A percentile compares a stretch with the other conserved stretches of the same genome.
Evolutionary conservation across 805 yeast genomes (phyloP).

Genomic region (Komagataella pseudopastoris): DNA sequence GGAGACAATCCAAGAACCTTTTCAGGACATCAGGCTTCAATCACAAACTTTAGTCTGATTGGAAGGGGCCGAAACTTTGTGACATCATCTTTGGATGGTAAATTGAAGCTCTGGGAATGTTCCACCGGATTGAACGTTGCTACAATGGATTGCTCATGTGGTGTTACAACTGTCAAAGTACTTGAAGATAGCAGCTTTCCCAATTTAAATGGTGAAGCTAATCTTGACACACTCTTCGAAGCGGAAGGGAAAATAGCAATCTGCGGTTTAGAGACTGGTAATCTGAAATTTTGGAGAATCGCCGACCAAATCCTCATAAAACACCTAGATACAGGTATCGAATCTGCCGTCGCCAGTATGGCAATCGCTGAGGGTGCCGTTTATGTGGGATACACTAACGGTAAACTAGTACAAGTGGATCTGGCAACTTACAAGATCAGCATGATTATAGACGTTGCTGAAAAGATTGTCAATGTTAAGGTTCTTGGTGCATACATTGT

Average conservation of each 20-base stretch:
- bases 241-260: background rate
- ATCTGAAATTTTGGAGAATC: background rate
- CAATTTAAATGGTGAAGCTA: background rate
- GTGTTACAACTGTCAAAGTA: background rate
- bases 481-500: background rate
- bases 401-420: background rate
- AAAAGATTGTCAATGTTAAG: background rate
- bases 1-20: conserved; percentile 38
- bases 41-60: conserved; percentile 36
- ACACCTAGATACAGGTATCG: background rate
- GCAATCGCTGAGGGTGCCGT: background rate
- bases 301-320: background rate
- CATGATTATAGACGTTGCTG: background rate
- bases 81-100: conserved; percentile 40
- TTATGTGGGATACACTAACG: background rate
- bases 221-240: background rate
- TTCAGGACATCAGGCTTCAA: conserved; percentile 30
- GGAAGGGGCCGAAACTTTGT: conserved; percentile 59
- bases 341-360: background rate
- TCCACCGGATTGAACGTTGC: conserved; percentile 33
- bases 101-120: conserved; percentile 57
- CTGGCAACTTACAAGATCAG: background rate
- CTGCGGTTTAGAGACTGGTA: background rate
- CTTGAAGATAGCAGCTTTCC: background rate
- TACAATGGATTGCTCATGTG: background rate